phyloP scores from a whole-genome alignment of 2,329 filamentous ascomycete species.

The Penicillium sumatraense region DNA sequence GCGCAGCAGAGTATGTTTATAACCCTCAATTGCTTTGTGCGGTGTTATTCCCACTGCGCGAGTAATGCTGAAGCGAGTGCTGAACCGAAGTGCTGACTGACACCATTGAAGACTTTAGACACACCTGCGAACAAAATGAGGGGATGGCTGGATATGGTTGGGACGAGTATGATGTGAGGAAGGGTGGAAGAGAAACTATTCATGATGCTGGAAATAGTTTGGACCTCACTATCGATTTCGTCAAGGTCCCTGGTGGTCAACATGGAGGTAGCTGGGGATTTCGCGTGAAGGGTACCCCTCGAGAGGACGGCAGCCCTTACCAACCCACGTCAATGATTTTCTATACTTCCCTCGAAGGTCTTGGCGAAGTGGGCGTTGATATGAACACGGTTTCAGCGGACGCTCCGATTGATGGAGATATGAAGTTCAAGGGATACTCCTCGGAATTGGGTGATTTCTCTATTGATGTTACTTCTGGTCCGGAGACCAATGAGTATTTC shows the following conservation, averaged over 20 bases:
- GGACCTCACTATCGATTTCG: conserved; percentile 89
- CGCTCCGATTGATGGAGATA: conserved; percentile 56
- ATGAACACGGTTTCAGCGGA: conserved; percentile 58
- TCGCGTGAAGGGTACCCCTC: conserved; percentile 79
- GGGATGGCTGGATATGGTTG: conserved; percentile 95
- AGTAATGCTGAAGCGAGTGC: no score
- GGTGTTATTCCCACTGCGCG: no score
- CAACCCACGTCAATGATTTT: conserved; percentile 80
- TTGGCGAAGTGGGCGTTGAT: conserved; percentile 67
- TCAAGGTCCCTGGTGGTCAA: conserved; percentile 84
- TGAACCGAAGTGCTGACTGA: conserved; percentile 15
- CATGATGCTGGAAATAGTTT: conserved; percentile 87
- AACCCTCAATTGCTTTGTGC: no score
- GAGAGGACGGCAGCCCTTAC: conserved; percentile 68
- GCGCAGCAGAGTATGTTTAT: conserved; percentile 78
- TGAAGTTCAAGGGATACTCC: conserved; percentile 73
- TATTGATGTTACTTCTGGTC: conserved; percentile 75
- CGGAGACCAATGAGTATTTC: conserved; percentile 63
- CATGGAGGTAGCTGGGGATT: conserved; percentile 93
- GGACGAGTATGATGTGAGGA: conserved; percentile 93
- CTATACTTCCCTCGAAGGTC: conserved; percentile 79
- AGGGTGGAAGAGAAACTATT: conserved; percentile 85
- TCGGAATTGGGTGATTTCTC: conserved; percentile 77
- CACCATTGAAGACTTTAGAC: conserved; percentile 71
- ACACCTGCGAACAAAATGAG: conserved; percentile 95